Percentiles rank a stretch among this genome's conserved stretches.
Evolutionary conservation across 495 filamentous ascomycete genomes (phyloP).

Genomic region (Friedmanniomyces endolithicus): DNA sequence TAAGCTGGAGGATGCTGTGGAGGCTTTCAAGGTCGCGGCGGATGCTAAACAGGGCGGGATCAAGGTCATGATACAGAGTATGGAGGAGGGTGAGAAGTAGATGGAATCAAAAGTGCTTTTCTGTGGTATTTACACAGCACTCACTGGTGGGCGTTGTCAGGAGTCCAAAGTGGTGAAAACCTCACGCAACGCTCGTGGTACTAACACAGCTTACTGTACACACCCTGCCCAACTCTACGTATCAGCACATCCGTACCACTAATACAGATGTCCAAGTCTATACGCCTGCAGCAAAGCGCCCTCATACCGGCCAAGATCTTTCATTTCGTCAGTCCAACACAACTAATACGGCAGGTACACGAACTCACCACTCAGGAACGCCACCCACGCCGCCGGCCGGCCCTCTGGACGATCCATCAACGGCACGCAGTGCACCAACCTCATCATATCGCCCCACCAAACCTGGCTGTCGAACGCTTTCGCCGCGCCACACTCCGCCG

Average conservation of each 20-base stretch:
- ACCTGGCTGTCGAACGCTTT: slow-evolving; percentile 5
- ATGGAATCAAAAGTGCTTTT: too few relatives aligned
- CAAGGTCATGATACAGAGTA: slow-evolving; percentile 79
- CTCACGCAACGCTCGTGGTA: background rate
- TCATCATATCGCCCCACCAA: slow-evolving; percentile 10
- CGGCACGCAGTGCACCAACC: slow-evolving; percentile 6
- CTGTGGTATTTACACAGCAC: background rate
- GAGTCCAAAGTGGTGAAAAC: background rate
- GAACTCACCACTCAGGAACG: slow-evolving; percentile 13
- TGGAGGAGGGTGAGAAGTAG: slow-evolving; percentile 26
- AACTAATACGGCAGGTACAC: background rate
- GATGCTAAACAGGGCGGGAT: slow-evolving; percentile 87
- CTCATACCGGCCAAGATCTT: slow-evolving; percentile 1
- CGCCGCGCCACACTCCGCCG: background rate
- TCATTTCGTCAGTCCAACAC: background rate
- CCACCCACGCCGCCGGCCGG: slow-evolving; percentile 3
- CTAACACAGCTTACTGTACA: background rate
- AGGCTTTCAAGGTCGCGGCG: slow-evolving; percentile 77
- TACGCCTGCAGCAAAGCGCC: background rate
- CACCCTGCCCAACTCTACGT: background rate
- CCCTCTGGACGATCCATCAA: slow-evolving; percentile 2
- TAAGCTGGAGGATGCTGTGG: slow-evolving; percentile 67
- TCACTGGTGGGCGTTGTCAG: background rate
- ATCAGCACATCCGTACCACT: background rate
- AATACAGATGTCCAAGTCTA: background rate